A percentile compares a stretch with the other conserved stretches of the same genome.
Conservation (phyloP, 345 rosid species). For the Raphanus raphanistrum region DNA sequence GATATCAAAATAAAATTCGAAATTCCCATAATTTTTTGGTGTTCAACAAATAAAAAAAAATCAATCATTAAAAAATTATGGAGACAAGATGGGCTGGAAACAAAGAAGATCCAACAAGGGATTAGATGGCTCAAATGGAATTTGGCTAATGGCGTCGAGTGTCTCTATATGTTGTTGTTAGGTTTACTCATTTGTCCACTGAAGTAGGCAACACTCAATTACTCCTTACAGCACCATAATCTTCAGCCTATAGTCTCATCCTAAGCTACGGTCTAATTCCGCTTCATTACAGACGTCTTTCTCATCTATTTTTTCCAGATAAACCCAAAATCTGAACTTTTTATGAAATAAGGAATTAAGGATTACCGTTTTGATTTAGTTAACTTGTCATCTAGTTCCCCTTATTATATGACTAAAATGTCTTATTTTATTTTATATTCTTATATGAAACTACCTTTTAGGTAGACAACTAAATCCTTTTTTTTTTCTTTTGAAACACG, state of each 20-base stretch:
- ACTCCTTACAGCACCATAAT: conserved; percentile 2
- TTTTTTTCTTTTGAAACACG: not conserved
- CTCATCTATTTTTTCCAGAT: conserved; percentile 16
- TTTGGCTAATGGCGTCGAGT: conserved; percentile 38
- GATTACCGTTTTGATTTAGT: not conserved
- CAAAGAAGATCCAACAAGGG: conserved; percentile 38
- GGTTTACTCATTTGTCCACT: conserved; percentile 42
- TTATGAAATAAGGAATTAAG: not conserved
- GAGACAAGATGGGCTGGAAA: conserved; percentile 42
- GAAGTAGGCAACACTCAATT: conserved; percentile 38
- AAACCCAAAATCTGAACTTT: not conserved
- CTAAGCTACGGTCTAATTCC: conserved; percentile 12
- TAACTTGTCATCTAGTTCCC: not conserved
- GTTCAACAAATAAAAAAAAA: not conserved
- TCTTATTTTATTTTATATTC: not conserved
- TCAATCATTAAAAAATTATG: conserved; percentile 21
- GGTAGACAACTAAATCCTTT: not conserved
- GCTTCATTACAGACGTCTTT: not conserved
- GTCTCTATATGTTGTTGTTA: conserved; percentile 31
- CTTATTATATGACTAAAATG: not conserved
- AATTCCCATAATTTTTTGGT: conserved; percentile 5
- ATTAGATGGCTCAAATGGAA: conserved; percentile 39
- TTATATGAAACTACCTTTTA: conserved; percentile 7
- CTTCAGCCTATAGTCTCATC: conserved; percentile 19
- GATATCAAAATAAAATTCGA: not conserved